phyloP scores from a whole-genome alignment of 1,284 basidiomycete species.

The Veloboletus limbatus region DNA sequence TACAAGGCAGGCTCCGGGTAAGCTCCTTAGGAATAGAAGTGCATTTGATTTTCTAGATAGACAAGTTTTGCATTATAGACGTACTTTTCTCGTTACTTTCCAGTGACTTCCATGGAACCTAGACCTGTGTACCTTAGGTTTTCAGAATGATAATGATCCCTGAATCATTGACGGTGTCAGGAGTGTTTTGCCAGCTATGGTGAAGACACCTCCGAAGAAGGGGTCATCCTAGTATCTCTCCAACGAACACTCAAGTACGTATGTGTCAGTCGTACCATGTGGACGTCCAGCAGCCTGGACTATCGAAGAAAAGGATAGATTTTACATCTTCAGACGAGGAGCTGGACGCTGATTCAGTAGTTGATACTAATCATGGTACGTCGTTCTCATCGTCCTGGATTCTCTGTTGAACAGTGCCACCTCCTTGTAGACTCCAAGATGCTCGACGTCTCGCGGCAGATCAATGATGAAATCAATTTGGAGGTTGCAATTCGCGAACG shows the following conservation, averaged over 20 bases:
- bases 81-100: neutral
- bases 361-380: conserved; percentile 24
- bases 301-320: conserved; percentile 11
- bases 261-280: conserved; percentile 24
- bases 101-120: neutral
- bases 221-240: conserved; percentile 4
- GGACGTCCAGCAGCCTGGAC: conserved; percentile 15
- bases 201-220: conserved; percentile 3
- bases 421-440: conserved; percentile 17
- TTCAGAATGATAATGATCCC: no score
- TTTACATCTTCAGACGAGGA: conserved; percentile 14
- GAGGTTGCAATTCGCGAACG: conserved; percentile 61
- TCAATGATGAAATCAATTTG: conserved; percentile 54
- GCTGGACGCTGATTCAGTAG: conserved; percentile 6
- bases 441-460: conserved; percentile 17
- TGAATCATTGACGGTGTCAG: no score
- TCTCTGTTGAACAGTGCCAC: neutral
- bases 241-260: conserved; percentile 1
- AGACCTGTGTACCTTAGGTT: no score
- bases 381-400: neutral
- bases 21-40: neutral
- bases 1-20: conserved; percentile 39
- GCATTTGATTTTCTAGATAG: neutral
- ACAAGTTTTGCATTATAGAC: neutral
- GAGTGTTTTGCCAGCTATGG: neutral